Evolutionary conservation across 306 rosid genomes (phyloP).

Genomic region (Neltuma alba): DNA sequence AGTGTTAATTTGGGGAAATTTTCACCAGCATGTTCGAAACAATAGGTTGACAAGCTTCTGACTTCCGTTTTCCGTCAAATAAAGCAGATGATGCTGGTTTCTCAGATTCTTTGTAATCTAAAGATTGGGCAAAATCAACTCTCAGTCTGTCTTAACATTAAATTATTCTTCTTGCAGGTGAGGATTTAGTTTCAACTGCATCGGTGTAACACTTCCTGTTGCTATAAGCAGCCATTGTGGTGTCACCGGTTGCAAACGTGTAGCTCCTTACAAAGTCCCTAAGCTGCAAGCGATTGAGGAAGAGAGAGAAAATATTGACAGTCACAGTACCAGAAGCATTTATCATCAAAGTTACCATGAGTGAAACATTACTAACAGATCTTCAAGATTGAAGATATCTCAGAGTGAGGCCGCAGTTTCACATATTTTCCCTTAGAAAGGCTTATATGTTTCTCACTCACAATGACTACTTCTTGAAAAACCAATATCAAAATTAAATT

Average conservation of each 20-base stretch:
- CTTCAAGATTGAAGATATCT: too few relatives aligned
- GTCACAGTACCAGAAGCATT: too few relatives aligned
- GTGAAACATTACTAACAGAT: too few relatives aligned
- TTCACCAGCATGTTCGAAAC: not conserved
- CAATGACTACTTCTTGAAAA: too few relatives aligned
- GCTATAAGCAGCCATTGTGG: constrained; percentile 59
- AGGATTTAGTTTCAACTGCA: constrained; percentile 59
- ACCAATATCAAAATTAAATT: too few relatives aligned
- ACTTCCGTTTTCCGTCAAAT: constrained; percentile 29
- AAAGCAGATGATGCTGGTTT: constrained; percentile 34
- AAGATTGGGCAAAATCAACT: constrained; percentile 60
- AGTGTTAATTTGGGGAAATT: not conserved
- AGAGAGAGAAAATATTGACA: too few relatives aligned
- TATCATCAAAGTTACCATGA: too few relatives aligned
- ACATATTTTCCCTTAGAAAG: too few relatives aligned
- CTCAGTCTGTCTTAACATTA: constrained; percentile 58
- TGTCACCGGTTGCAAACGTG: constrained; percentile 56
- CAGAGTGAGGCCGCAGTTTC: too few relatives aligned
- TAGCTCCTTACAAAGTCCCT: too few relatives aligned
- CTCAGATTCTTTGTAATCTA: constrained; percentile 57
- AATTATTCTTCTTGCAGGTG: constrained; percentile 47
- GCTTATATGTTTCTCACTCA: too few relatives aligned
- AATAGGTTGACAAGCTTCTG: constrained; percentile 36
- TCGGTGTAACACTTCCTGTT: constrained; percentile 59
- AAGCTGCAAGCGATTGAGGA: too few relatives aligned